Percentiles rank a stretch among this genome's conserved stretches.
Evolutionary conservation across 208 protist species (phyloP).

Genomic region (Strigomonas culicis): DNA sequence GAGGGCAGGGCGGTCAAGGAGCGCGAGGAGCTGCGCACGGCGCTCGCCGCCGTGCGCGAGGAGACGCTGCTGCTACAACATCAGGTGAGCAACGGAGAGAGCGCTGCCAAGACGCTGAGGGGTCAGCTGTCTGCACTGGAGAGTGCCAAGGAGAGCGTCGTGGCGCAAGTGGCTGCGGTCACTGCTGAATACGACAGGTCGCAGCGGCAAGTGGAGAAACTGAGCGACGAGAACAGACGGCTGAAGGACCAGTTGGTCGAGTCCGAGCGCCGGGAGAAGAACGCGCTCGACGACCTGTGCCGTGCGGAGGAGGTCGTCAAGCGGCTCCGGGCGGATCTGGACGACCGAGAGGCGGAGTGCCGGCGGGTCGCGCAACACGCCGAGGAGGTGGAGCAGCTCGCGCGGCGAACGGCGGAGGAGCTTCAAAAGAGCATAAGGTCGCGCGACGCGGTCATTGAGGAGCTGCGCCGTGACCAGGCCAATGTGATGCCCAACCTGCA

Average conservation of each 20-base stretch:
- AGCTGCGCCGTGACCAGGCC: slow-evolving; percentile 45
- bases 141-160: slow-evolving; percentile 9
- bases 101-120: neutral
- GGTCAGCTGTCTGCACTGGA: slow-evolving; percentile 13
- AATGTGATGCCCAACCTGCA: slow-evolving; percentile 33
- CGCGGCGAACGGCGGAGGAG: slow-evolving; percentile 42
- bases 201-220: slow-evolving; percentile 13
- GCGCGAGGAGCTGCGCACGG: slow-evolving; percentile 15
- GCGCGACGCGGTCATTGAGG: slow-evolving; percentile 40
- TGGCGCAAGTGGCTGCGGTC: slow-evolving; percentile 12
- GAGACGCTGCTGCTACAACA: neutral
- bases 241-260: slow-evolving; percentile 11
- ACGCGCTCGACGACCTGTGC: slow-evolving; percentile 10
- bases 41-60: neutral
- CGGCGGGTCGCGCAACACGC: slow-evolving; percentile 38
- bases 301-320: slow-evolving; percentile 22
- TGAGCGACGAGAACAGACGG: slow-evolving; percentile 8
- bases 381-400: slow-evolving; percentile 52
- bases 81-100: neutral
- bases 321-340: slow-evolving; percentile 20
- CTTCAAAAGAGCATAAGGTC: slow-evolving; percentile 28
- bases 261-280: slow-evolving; percentile 21
- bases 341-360: slow-evolving; percentile 39
- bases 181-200: slow-evolving; percentile 17
- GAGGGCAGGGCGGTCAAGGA: slow-evolving; percentile 21